These are phyloP conservation scores for Tylopilus sp. DNA, from an alignment of 1,284 basidiomycete genomes.

Conservation along the genomic window DNA sequence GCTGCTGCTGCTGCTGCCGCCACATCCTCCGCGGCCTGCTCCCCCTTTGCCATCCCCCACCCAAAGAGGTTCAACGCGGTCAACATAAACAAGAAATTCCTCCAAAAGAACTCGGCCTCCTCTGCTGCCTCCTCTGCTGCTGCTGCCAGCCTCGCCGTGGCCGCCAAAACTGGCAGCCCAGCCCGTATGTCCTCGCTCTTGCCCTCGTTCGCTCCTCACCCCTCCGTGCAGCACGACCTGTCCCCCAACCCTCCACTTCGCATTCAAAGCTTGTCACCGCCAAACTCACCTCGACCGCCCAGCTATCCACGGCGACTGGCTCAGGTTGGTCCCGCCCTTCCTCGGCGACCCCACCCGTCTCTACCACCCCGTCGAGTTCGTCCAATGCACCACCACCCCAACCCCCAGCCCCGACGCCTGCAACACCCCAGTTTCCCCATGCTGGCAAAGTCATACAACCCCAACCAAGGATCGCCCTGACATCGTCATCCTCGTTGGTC, in stretches of 20 bases:
- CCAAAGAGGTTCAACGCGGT: constrained; percentile 84
- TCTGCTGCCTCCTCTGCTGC: constrained; percentile 38
- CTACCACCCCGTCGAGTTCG: constrained; percentile 43
- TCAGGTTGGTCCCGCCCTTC: constrained; percentile 77
- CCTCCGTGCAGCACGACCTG: constrained; percentile 50
- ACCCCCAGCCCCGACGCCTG: constrained; percentile 32
- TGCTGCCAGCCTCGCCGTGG: constrained; percentile 41
- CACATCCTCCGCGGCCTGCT: background rate
- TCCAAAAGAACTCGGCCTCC: constrained; percentile 71
- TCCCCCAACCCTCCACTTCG: constrained; percentile 51
- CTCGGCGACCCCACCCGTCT: constrained; percentile 58
- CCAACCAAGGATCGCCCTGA: constrained; percentile 48
- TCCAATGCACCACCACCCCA: constrained; percentile 39
- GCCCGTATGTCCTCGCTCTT: constrained; percentile 45
- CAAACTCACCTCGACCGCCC: constrained; percentile 73
- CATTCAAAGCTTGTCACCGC: constrained; percentile 80
- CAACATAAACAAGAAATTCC: constrained; percentile 92
- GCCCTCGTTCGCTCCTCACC: background rate
- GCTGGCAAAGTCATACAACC: constrained; percentile 68
- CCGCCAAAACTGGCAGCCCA: constrained; percentile 49
- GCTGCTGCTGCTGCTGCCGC: constrained; percentile 18
- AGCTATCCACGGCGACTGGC: constrained; percentile 53
- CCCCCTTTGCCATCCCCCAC: constrained; percentile 45
- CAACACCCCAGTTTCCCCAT: constrained; percentile 52
- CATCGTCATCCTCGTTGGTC: constrained; percentile 38